Evolutionary conservation across 345 rosid species (phyloP).

Genomic region (Eucalyptus dawsonii): DNA sequence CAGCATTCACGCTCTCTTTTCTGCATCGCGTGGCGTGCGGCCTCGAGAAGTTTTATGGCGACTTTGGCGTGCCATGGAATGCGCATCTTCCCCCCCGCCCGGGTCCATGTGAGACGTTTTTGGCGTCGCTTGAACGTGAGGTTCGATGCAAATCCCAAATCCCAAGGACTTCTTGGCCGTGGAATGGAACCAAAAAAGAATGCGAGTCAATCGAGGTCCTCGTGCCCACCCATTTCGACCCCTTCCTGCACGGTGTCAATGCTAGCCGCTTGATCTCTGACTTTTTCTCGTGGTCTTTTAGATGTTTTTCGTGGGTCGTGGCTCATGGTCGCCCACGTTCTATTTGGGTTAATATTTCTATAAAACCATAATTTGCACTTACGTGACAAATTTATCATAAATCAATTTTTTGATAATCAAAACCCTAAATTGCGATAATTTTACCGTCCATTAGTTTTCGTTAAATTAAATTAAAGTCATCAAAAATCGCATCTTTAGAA

Average conservation of each 20-base stretch:
- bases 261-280: background rate
- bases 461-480: accelerated
- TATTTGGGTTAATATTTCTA: background rate
- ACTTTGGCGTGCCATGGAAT: background rate
- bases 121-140: background rate
- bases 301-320: background rate
- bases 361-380: accelerated
- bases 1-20: background rate
- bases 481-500: no score
- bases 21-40: no score
- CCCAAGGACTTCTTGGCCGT: background rate
- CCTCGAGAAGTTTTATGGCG: background rate
- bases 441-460: accelerated
- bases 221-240: background rate
- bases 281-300: background rate
- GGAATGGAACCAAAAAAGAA: background rate
- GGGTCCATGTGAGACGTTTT: background rate
- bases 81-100: background rate
- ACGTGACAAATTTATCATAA: accelerated
- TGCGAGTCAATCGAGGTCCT: background rate
- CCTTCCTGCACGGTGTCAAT: background rate
- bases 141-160: background rate
- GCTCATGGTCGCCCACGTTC: no score
- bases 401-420: no score
- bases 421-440: no score